These are phyloP conservation scores for Aspergillus udagawae DNA, from an alignment of 2,329 filamentous ascomycete genomes.

Conservation along the genomic window DNA sequence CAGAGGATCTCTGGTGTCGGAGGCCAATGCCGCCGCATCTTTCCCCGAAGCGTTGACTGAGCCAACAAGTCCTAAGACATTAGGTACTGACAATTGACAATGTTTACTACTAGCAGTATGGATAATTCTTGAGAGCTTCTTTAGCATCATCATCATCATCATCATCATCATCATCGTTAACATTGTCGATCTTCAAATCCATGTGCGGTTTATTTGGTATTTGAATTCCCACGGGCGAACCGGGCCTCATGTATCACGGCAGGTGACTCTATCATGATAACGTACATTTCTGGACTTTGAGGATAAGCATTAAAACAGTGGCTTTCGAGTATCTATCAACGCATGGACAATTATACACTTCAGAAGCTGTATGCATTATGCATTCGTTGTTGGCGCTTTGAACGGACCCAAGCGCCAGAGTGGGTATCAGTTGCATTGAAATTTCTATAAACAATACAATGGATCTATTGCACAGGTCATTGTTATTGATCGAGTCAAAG, in stretches of 20 bases:
- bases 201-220: background rate
- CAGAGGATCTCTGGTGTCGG: background rate
- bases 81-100: background rate
- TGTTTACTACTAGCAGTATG: background rate
- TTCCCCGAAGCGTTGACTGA: background rate
- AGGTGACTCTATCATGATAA: background rate
- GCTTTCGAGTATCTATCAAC: background rate
- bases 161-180: background rate
- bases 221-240: background rate
- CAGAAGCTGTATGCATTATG: background rate
- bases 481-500: background rate
- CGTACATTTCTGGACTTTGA: background rate
- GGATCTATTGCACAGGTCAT: background rate
- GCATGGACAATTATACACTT: background rate
- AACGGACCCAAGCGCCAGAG: constrained; percentile 2
- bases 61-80: background rate
- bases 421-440: background rate
- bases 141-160: background rate
- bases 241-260: background rate
- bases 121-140: background rate
- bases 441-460: background rate
- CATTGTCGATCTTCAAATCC: background rate
- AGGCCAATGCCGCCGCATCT: background rate
- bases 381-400: background rate
- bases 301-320: background rate